Evolutionary conservation across 345 rosid species (phyloP).

Genomic region (Murraya paniculata): DNA sequence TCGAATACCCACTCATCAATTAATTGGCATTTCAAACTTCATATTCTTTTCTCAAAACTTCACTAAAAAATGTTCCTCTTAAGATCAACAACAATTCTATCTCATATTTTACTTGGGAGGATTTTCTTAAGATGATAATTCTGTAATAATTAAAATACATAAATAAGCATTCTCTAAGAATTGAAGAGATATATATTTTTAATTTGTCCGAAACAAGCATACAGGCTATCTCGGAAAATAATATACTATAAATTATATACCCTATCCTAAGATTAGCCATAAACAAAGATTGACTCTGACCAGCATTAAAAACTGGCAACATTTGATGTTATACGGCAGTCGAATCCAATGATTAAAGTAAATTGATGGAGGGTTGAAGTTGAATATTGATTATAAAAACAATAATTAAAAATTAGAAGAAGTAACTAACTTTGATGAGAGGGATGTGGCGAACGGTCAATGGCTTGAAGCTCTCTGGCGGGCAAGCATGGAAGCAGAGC

Average conservation of each 20-base stretch:
- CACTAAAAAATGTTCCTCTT: background rate
- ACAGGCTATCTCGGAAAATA: background rate
- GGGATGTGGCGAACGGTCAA: constrained; percentile 93
- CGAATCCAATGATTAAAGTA: background rate
- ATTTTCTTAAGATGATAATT: background rate
- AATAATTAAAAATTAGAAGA: background rate
- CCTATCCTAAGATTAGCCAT: background rate
- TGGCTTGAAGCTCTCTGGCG: constrained; percentile 97
- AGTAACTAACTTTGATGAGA: constrained; percentile 82
- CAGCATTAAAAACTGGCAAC: background rate
- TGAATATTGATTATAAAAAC: background rate
- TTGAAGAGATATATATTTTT: background rate
- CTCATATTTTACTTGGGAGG: background rate
- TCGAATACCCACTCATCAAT: background rate
- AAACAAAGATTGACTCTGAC: background rate
- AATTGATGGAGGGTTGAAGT: background rate
- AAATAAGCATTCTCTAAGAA: background rate
- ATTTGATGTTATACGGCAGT: background rate
- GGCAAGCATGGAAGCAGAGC: constrained; percentile 96
- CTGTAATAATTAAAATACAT: background rate
- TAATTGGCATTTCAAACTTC: background rate
- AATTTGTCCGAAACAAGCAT: background rate
- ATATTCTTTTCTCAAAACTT: too few species aligned
- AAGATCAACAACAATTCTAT: background rate
- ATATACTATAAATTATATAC: background rate